A percentile compares a stretch with the other conserved stretches of the same genome.
Conservation (phyloP, 1,284 basidiomycete species). For the Tausonia pullulans region DNA sequence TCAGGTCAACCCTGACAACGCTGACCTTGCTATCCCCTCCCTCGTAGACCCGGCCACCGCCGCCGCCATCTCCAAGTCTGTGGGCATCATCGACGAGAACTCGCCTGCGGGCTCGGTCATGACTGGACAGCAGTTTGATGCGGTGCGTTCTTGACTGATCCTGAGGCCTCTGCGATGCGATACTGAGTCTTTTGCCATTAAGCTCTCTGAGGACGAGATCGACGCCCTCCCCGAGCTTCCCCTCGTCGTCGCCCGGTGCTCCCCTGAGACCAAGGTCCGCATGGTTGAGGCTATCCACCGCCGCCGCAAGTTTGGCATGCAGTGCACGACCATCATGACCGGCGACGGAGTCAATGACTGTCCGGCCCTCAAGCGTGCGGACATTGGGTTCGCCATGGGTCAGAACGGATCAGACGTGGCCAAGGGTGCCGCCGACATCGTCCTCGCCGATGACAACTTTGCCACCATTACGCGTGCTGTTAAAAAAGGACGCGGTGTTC, state of each 20-base stretch:
- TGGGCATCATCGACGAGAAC: slow-evolving; percentile 44
- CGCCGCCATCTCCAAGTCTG: slow-evolving; percentile 39
- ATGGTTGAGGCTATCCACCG: slow-evolving; percentile 51
- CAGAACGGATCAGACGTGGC: slow-evolving; percentile 51
- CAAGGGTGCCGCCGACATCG: slow-evolving; percentile 48
- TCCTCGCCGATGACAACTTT: slow-evolving; percentile 62
- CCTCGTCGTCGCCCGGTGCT: slow-evolving; percentile 49
- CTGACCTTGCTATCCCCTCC: too few species aligned
- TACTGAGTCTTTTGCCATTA: too few species aligned
- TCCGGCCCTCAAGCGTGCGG: slow-evolving; percentile 46
- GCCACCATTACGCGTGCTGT: slow-evolving; percentile 56
- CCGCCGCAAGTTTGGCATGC: slow-evolving; percentile 23
- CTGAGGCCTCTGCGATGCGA: too few species aligned
- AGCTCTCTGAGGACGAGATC: slow-evolving; percentile 48
- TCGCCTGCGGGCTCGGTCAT: slow-evolving; percentile 35
- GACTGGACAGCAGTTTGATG: slow-evolving; percentile 52
- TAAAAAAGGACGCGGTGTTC: slow-evolving; percentile 49
- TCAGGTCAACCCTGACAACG: too few species aligned
- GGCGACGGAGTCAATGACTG: slow-evolving; percentile 46
- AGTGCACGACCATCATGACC: slow-evolving; percentile 36
- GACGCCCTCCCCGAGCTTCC: slow-evolving; percentile 45
- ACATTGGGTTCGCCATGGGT: slow-evolving; percentile 60
- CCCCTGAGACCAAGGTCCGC: slow-evolving; percentile 40
- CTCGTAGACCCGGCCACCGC: slow-evolving; percentile 38
- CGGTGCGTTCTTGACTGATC: slow-evolving; percentile 13